Conservation (phyloP, 2,329 filamentous ascomycete genomes). For the Eurotiales sp. region DNA sequence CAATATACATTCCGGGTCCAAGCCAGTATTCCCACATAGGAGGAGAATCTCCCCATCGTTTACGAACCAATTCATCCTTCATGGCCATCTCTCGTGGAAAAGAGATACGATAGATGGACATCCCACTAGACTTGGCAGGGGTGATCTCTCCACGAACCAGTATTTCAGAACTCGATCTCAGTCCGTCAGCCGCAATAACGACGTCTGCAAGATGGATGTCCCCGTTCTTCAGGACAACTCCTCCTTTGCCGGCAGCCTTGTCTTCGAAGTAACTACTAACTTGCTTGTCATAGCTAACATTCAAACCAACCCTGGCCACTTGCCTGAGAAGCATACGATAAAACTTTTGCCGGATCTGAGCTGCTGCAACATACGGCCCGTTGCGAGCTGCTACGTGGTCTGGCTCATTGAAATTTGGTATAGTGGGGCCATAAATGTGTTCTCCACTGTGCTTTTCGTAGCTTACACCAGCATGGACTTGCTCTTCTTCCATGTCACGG, state of each 20-base stretch:
- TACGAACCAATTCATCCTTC: not conserved
- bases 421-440: no score
- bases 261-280: slow-evolving; percentile 17
- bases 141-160: slow-evolving; percentile 32
- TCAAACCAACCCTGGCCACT: slow-evolving; percentile 17
- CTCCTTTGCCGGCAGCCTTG: slow-evolving; percentile 2
- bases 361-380: no score
- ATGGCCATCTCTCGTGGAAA: slow-evolving; percentile 9
- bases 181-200: slow-evolving; percentile 53
- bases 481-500: no score
- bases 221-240: slow-evolving; percentile 4
- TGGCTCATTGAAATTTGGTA: no score
- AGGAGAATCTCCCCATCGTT: no score
- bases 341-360: no score
- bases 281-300: slow-evolving; percentile 18
- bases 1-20: no score
- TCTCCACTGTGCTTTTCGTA: no score
- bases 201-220: slow-evolving; percentile 37
- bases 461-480: no score
- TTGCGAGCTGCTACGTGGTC: no score
- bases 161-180: slow-evolving; percentile 50
- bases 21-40: no score
- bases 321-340: slow-evolving; percentile 19
- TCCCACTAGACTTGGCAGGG: slow-evolving; percentile 21
- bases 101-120: slow-evolving; percentile 19